Conservation (phyloP, 148 eudicot species). For the Chenopodium formosanum region DNA sequence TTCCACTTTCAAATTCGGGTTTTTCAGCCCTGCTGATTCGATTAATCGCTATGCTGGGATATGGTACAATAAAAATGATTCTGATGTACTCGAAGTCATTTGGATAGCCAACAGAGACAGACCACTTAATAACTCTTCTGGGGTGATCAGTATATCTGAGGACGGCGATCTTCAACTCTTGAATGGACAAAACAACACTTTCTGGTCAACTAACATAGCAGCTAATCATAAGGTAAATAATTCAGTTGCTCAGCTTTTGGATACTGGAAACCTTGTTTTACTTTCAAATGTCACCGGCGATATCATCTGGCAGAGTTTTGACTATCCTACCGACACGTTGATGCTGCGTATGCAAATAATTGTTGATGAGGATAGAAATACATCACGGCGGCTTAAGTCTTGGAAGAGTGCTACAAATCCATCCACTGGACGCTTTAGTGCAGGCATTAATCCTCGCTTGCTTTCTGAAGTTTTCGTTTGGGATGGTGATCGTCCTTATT, state of each 20-base stretch:
- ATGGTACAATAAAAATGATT: conserved; percentile 23
- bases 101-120: conserved; percentile 55
- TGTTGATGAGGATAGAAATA: not conserved
- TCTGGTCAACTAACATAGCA: conserved; percentile 40
- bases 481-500: conserved; percentile 28
- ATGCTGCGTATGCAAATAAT: conserved; percentile 21
- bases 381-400: not conserved
- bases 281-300: conserved; percentile 19
- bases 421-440: conserved; percentile 33
- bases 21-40: conserved; percentile 39
- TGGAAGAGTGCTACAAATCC: conserved; percentile 46
- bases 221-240: not conserved
- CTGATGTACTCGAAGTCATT: conserved; percentile 19
- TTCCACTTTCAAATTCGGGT: conserved; percentile 32
- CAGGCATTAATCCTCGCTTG: conserved; percentile 8
- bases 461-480: conserved; percentile 23
- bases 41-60: conserved; percentile 41
- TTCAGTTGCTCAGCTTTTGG: conserved; percentile 34
- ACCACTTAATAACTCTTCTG: conserved; percentile 37
- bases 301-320: conserved; percentile 38
- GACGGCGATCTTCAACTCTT: conserved; percentile 38
- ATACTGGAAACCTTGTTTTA: conserved; percentile 40
- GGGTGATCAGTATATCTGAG: conserved; percentile 17
- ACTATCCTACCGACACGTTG: conserved; percentile 26
- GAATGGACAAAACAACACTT: conserved; percentile 14